Conservation (phyloP, 2,329 filamentous ascomycete genomes). For the Basipetospora chlamydospora region DNA sequence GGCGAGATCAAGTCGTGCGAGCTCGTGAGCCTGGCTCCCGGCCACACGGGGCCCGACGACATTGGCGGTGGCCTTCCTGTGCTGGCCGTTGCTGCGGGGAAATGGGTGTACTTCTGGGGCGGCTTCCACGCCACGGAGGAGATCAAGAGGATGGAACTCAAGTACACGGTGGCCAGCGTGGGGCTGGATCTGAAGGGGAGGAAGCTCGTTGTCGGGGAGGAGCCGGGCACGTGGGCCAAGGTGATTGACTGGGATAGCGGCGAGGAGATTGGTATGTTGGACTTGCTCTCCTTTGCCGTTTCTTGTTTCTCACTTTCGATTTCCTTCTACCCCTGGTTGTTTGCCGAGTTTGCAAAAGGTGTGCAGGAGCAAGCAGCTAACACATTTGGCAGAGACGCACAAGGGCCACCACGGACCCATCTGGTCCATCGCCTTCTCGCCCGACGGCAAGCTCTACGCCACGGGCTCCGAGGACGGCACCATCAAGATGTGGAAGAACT, state of each 20-base stretch:
- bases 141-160: constrained; percentile 66
- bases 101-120: constrained; percentile 85
- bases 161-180: constrained; percentile 81
- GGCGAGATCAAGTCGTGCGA: constrained; percentile 87
- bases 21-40: constrained; percentile 53
- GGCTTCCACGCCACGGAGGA: constrained; percentile 52
- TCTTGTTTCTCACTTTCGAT: neutral
- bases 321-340: too few species aligned
- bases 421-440: constrained; percentile 90
- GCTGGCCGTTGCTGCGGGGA: constrained; percentile 84
- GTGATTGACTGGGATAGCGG: constrained; percentile 82
- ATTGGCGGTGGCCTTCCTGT: constrained; percentile 56
- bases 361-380: neutral
- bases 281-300: neutral
- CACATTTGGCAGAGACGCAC: constrained; percentile 60
- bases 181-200: constrained; percentile 69
- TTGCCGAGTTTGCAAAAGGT: too few species aligned
- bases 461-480: too few species aligned
- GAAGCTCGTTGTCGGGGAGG: constrained; percentile 80
- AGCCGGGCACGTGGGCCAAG: constrained; percentile 90
- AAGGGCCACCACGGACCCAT: constrained; percentile 96
- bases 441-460: constrained; percentile 93
- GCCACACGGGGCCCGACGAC: constrained; percentile 43
- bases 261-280: constrained; percentile 56
- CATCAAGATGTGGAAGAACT: constrained; percentile 79